These are phyloP conservation scores for Erysiphe neolycopersici DNA, from an alignment of 2,329 filamentous ascomycete genomes.

Conservation along the genomic window DNA sequence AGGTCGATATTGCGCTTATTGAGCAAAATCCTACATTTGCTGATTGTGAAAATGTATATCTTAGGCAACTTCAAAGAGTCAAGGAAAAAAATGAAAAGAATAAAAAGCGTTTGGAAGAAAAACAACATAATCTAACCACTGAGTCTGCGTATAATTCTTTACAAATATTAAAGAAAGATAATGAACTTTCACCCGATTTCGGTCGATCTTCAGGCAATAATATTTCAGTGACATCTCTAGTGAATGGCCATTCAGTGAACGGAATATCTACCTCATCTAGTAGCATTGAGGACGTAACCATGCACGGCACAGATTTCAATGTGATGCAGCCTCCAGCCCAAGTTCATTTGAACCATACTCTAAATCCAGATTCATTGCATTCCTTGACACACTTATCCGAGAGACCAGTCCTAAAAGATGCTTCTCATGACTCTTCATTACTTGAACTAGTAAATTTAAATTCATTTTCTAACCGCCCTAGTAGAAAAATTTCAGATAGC, in stretches of 20 bases:
- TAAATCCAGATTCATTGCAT: conserved; percentile 20
- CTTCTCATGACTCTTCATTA: conserved; percentile 24
- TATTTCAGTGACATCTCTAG: conserved; percentile 31
- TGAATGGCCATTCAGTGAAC: conserved; percentile 22
- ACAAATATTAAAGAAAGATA: neutral
- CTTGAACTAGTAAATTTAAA: neutral
- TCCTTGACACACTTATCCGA: conserved; percentile 19
- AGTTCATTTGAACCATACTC: conserved; percentile 18
- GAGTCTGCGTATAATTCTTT: neutral
- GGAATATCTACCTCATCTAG: conserved; percentile 23
- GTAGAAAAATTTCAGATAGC: conserved; percentile 42
- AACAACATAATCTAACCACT: neutral
- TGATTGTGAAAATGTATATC: conserved; percentile 63
- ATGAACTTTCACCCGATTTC: conserved; percentile 1
- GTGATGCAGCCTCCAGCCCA: conserved; percentile 22
- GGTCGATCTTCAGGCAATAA: conserved; percentile 16
- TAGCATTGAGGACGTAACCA: conserved; percentile 27
- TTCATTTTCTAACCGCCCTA: neutral
- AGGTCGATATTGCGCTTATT: conserved; percentile 67
- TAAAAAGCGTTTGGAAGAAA: conserved; percentile 19
- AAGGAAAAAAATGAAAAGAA: conserved; percentile 31
- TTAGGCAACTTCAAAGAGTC: conserved; percentile 40
- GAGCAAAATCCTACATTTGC: conserved; percentile 38
- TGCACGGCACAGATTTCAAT: conserved; percentile 27
- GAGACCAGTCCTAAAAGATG: conserved; percentile 26